Evolutionary conservation across 306 rosid genomes (phyloP).

Genomic region (Arachis stenosperma): DNA sequence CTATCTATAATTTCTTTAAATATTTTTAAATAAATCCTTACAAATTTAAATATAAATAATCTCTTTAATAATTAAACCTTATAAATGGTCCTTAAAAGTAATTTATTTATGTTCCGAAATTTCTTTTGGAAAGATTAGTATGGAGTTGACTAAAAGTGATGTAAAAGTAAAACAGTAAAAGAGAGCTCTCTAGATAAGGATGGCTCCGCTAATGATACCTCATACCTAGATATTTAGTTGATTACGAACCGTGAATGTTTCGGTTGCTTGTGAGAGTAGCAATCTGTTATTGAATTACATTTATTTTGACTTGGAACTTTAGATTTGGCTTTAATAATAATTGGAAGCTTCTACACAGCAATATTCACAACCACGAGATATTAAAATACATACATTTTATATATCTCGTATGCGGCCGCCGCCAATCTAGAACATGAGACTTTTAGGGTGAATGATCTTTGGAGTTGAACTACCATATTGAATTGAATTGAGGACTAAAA

Average conservation of each 20-base stretch:
- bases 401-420: not conserved
- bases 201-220: too few relatives aligned
- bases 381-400: not conserved
- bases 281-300: not conserved
- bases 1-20: too few relatives aligned
- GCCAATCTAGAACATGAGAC: constrained; percentile 5
- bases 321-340: not conserved
- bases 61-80: too few relatives aligned
- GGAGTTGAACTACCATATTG: not conserved
- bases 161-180: too few relatives aligned
- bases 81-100: too few relatives aligned
- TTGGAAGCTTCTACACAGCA: not conserved
- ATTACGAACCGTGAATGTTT: not conserved
- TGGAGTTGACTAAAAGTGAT: not conserved
- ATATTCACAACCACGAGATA: not conserved
- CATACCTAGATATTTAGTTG: too few relatives aligned
- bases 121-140: not conserved
- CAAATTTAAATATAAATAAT: too few relatives aligned
- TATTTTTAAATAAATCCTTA: too few relatives aligned
- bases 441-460: not conserved
- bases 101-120: too few relatives aligned
- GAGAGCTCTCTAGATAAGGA: too few relatives aligned
- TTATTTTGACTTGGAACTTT: not conserved
- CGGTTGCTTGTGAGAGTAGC: not conserved
- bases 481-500: not conserved